Evolutionary conservation across 768 basidiomycete species (phyloP), one percentile per base, ranked within the genome.

Genomic region (Amanita muscaria): DNA sequence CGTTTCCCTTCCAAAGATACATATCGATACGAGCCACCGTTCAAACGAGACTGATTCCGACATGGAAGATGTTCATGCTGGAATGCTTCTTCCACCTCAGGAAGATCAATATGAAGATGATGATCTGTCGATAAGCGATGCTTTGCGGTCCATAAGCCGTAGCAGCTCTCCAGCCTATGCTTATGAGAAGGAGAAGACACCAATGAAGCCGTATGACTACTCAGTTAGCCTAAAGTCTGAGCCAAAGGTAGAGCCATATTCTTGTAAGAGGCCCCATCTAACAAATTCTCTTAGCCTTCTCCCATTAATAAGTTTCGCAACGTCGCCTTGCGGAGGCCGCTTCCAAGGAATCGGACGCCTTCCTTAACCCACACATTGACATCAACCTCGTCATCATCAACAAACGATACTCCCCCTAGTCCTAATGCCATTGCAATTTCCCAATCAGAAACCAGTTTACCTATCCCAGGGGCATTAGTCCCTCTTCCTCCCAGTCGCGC

Each of bases 381-480:
- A 25, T 79, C 79, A 1, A 69, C 68, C 18, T 67, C 70, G 0
- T 77, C 81, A 9, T 82, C 80, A 4, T 72, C 79, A 0, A 59
- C 75, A 1, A 71, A 83, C 50, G 80, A 82, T 2, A 85, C 82
- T 2, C 82, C 82, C 18, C 69, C 67, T 10, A 81, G 78, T 47
- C 71, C 62, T 44, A 65, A 64, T 31, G 80, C 79, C 3, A 49
- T 68, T 5, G 55, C 51, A 5, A 49, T 71, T 31, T 59, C 66
- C 30, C 58, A 55, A 4, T 72, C 70, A 3, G 54, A 59, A 36
- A 54, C 60, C n/a, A 66, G 58, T 16, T 77, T 78, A 3, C 76
- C 78, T 1, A 55, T 64, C 15, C 63, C 70, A n/a, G 69, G 70
- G 8, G 52, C 66, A 11, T 60, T 64, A 10, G 56, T 76, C 24